Base-by-base conservation (phyloP, 192 early-diverging fungal species). In the Coemansia sp. region DNA sequence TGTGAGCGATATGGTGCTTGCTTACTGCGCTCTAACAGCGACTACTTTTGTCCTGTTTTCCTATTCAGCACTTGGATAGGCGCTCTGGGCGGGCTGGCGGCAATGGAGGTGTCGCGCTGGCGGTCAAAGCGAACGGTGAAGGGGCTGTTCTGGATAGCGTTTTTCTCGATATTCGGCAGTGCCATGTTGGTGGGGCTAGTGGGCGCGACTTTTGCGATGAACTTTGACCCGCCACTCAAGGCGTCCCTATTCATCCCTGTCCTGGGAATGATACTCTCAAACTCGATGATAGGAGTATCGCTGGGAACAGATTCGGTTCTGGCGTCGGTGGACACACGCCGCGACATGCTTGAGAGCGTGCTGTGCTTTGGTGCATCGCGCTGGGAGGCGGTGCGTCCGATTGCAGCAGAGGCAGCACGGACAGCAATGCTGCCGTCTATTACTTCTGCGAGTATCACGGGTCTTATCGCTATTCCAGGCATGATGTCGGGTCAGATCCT, bases 401-500 rank as follows among this genome's bases (percentile, higher is more conserved):
- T 93, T 24, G 88, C 85, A 0, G 71, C 88, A 1, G 92, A 94
- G 23, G 86, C 90, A 2, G 88, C 92, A 48, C 82, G 88, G 33
- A 81, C 85, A 13, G 91, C 92, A 16, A 86, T 94, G 83, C 65
- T 94, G 31, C 94, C 94, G 16, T 86, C 89, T 2, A 87, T 95
- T 28, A 92, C 92, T 51, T 74, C 84, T n/a, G 87, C 93, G 80
- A 69, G 78, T 65, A 88, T 95, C 31, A 91, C 91, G 58, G 94
- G 92, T 4, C 70, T 95, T 42, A 92, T 95, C 23, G 88, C 92
- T 20, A 95, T 95, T 61, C 93, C 93, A 0, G 93, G 90, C 18
- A 89, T 91, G 88, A 93, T 95, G 94, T 91, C 89, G 1, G 94
- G 94, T 57, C 92, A 93, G 62, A 86, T 95, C 23, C 83, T 95